Evolutionary conservation across 2,329 filamentous ascomycete genomes (phyloP).

Genomic region (Uncinocarpus reesii): DNA sequence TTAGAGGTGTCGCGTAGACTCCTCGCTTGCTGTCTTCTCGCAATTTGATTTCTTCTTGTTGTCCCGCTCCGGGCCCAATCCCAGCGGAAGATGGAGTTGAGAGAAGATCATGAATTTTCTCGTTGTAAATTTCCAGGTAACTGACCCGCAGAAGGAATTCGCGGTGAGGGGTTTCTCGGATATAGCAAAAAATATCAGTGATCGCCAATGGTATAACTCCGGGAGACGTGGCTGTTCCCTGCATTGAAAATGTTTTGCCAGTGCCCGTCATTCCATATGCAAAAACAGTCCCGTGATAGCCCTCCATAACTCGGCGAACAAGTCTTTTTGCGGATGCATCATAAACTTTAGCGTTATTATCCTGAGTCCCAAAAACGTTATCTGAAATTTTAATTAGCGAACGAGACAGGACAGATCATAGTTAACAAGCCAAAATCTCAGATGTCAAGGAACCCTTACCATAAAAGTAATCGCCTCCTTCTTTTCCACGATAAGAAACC

Average conservation of each 20-base stretch:
- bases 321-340: constrained; percentile 88
- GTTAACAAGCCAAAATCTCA: not conserved
- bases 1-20: constrained; percentile 89
- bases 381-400: constrained; percentile 44
- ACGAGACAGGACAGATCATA: not conserved
- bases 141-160: constrained; percentile 93
- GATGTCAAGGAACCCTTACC: constrained; percentile 42
- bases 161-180: constrained; percentile 85
- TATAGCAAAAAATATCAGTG: constrained; percentile 98
- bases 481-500: constrained; percentile 74
- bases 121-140: constrained; percentile 98
- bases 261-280: constrained; percentile 99
- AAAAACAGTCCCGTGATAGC: constrained; percentile 96
- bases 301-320: constrained; percentile 95
- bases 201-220: constrained; percentile 96
- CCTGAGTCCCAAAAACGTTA: constrained; percentile 89
- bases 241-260: constrained; percentile 99
- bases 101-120: constrained; percentile 88
- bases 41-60: constrained; percentile 84
- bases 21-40: constrained; percentile 93
- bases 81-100: constrained; percentile 57
- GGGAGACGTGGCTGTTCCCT: constrained; percentile 87
- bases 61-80: constrained; percentile 40
- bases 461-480: constrained; percentile 86
- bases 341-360: constrained; percentile 91